Percentiles rank a stretch among this genome's conserved stretches.
Conservation (phyloP, 495 filamentous ascomycete genomes). For the Aspergillus ellipticus region DNA sequence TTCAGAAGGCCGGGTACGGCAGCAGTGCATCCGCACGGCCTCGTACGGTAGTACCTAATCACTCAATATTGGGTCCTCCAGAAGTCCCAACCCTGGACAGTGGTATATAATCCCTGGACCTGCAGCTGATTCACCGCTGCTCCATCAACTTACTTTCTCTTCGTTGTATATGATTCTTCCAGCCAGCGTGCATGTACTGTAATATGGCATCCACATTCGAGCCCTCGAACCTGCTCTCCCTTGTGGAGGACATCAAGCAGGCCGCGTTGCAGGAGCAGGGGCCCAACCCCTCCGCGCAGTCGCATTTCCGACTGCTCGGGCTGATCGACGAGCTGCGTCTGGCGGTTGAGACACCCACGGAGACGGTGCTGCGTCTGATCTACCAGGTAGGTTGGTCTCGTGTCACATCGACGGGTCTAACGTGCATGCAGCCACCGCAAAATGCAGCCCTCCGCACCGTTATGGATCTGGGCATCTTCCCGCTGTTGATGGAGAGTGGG, state of each 20-base stretch:
- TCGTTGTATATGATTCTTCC: background rate
- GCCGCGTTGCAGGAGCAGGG: slow-evolving; percentile 20
- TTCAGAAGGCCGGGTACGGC: background rate
- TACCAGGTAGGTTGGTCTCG: slow-evolving; percentile 31
- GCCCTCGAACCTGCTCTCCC: slow-evolving; percentile 6
- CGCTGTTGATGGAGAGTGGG: slow-evolving; percentile 22
- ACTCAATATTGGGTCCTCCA: too few species aligned
- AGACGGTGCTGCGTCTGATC: slow-evolving; percentile 34
- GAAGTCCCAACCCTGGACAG: too few species aligned
- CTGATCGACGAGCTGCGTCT: slow-evolving; percentile 30
- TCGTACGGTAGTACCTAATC: too few species aligned
- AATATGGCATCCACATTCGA: background rate
- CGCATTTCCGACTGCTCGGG: slow-evolving; percentile 29
- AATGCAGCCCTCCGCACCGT: slow-evolving; percentile 37
- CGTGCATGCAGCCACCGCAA: slow-evolving; percentile 32
- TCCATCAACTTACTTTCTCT: background rate
- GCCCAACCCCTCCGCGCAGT: slow-evolving; percentile 18
- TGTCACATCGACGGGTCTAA: slow-evolving; percentile 2
- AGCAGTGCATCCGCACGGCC: too few species aligned
- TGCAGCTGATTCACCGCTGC: background rate
- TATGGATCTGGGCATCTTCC: slow-evolving; percentile 33
- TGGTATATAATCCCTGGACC: background rate
- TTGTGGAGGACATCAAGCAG: slow-evolving; percentile 24
- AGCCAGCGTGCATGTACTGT: background rate
- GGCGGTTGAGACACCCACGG: slow-evolving; percentile 33